phyloP scores from a whole-genome alignment of 495 filamentous ascomycete species.

The Neurospora pannonica region DNA sequence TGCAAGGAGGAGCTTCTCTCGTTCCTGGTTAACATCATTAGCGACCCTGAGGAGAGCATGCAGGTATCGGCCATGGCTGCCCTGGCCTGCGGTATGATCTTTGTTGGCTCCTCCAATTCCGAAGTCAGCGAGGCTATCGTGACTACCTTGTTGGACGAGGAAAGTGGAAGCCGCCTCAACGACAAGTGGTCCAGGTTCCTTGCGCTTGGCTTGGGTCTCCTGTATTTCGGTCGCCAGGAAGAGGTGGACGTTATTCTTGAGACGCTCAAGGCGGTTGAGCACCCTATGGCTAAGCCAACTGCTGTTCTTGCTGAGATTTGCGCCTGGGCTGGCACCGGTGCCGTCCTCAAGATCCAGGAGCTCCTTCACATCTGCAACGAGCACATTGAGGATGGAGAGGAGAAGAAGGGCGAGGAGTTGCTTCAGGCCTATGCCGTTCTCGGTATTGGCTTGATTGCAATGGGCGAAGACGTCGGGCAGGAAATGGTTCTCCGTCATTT shows the following conservation, averaged over 20 bases:
- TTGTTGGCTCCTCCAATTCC: slow-evolving; percentile 83
- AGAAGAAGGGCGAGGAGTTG: slow-evolving; percentile 88
- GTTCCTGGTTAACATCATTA: slow-evolving; percentile 73
- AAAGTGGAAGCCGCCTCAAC: slow-evolving; percentile 75
- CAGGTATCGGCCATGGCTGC: slow-evolving; percentile 95
- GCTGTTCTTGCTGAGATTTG: slow-evolving; percentile 88
- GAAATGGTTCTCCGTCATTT: slow-evolving; percentile 98
- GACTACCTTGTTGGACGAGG: slow-evolving; percentile 83
- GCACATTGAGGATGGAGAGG: slow-evolving; percentile 82
- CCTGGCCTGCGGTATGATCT: slow-evolving; percentile 79
- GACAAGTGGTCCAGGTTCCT: slow-evolving; percentile 98
- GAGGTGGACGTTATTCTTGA: slow-evolving; percentile 93
- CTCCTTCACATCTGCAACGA: slow-evolving; percentile 96
- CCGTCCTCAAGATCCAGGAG: slow-evolving; percentile 92
- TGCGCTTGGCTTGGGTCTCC: slow-evolving; percentile 82
- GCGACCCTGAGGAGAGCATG: slow-evolving; percentile 75
- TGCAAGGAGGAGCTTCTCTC: slow-evolving; percentile 78
- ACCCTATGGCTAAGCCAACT: slow-evolving; percentile 88
- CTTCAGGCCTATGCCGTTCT: slow-evolving; percentile 93
- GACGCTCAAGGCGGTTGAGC: slow-evolving; percentile 88
- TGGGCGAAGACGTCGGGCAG: slow-evolving; percentile 97
- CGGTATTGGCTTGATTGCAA: slow-evolving; percentile 86
- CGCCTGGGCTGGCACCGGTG: slow-evolving; percentile 94
- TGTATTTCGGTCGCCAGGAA: slow-evolving; percentile 94
- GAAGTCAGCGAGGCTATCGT: slow-evolving; percentile 84